Base-by-base conservation (phyloP, 73 alveolate species). In the Breviolum minutum region DNA sequence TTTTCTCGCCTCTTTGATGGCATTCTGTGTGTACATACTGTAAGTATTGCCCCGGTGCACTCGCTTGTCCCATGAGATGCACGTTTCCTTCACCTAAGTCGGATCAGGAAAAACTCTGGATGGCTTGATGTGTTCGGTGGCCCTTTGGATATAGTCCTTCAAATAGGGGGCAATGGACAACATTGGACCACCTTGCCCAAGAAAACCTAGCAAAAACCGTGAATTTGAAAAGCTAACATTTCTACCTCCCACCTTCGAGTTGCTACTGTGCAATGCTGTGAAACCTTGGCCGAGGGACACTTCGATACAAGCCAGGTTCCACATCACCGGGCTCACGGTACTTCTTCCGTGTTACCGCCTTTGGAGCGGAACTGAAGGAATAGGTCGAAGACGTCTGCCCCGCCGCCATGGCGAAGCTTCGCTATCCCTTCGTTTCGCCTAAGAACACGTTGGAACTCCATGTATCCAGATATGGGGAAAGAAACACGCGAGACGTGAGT, bases 1-100 rank as follows among this genome's bases (percentile, higher is more conserved):
- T 40, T 40, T 40, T 40, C 73, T 9, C 32, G 76, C 98, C 98
- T 92, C 98, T 81, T 92, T 92, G 89, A 92, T 92, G 64, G 98
- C 98, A 77, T 94, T 77, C 94, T 94, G 99, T 54, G 99, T 94
- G 86, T 94, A 94, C 99, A 99, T 95, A 95, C 98, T 96, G 99
- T 99, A 99, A 76, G 99, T 99, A 99, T 99, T 99, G 26, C 99
- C 99, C 87, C 99, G 99, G 62, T 99, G 99, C 63, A 99, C 99
- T 40, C 99, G 99, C 99, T 99, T 99, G 99, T 99, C 99, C 95
- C 99, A 99, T 93, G 99, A 87, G 97, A 99, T 99, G 99, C 99
- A 94, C 14, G 99, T 94, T 85, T 94, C 99, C 73, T 92, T 92
- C 61, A 92, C 97, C 97, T 94, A 8, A 29, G 63, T 76, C 6